Base-by-base conservation (phyloP, 1,284 basidiomycete species). In the Boletus mariae region DNA sequence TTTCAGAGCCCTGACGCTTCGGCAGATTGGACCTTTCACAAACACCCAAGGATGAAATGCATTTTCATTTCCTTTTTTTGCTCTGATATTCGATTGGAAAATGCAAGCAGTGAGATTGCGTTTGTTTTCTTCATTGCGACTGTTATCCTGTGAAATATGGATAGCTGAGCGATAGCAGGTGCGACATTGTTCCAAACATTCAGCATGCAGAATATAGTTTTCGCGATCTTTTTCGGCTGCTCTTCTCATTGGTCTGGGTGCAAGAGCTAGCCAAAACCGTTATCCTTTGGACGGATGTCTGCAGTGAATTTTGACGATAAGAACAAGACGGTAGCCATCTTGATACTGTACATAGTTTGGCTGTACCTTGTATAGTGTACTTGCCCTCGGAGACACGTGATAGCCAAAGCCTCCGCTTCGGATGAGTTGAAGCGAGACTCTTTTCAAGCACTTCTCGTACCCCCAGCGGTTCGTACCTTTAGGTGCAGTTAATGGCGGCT, bases 1-100 rank as follows among this genome's bases (percentile, higher is more conserved):
- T 37, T 20, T 20, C 11, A 28, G n/a, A 15, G 1, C 2, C 11
- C 49, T 62, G 44, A 64, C 28, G 1, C 13, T 4, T 43, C 15
- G 1, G 26, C n/a, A 64, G 62, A 63, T 34, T 62, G 64, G 64
- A 61, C 49, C 20, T 45, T 11, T 45, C 31, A 23, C 29, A 25
- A 28, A 12, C 29, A 8, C 45, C n/a, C 25, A 32, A 47, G 43
- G 50, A 52, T 54, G 46, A 41, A 61, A 56, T 56, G 2, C 31
- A 59, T 51, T 32, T 35, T 40, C 20, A n/a, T 35, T 47, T 41
- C 44, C 20, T 34, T 38, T 26, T 40, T 41, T 20, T 20, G 15
- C n/a, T 35, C 23, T 40, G 51, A 49, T 20, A 31, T 32, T 45
- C 35, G 26, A 23, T 45, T 13, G n/a, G 40, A 45, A 15, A 26